Evolutionary conservation across 1,284 basidiomycete species (phyloP).

Genomic region (Vanrija sp.): DNA sequence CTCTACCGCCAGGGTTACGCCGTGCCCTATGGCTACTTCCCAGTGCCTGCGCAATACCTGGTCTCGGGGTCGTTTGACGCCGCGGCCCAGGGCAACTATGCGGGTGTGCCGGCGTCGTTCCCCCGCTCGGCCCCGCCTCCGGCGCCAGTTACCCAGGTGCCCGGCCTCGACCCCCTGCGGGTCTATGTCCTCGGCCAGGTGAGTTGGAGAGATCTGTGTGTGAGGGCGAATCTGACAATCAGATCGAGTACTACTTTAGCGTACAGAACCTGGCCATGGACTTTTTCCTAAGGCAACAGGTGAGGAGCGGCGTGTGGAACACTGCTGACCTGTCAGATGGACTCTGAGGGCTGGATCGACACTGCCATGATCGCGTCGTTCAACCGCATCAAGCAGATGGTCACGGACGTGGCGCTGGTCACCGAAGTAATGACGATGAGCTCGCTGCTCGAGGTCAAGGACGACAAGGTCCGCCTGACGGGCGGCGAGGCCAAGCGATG

Average conservation of each 20-base stretch:
- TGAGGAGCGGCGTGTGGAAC: constrained; percentile 41
- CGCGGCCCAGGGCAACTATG: neutral
- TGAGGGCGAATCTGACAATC: constrained; percentile 7
- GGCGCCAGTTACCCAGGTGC: constrained; percentile 57
- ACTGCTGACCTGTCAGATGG: constrained; percentile 64
- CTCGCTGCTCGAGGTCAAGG: constrained; percentile 66
- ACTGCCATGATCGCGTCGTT: constrained; percentile 77
- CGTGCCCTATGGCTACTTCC: constrained; percentile 29
- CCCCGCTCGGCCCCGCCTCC: constrained; percentile 44
- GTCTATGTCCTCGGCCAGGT: constrained; percentile 65
- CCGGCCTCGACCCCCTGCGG: constrained; percentile 60
- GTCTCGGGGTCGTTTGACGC: constrained; percentile 7
- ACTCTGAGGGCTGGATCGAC: constrained; percentile 79
- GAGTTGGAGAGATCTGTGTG: constrained; percentile 2
- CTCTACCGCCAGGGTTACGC: constrained; percentile 24
- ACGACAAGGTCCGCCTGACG: constrained; percentile 62
- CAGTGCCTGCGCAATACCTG: constrained; percentile 19
- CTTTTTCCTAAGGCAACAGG: constrained; percentile 70
- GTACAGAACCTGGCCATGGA: constrained; percentile 80
- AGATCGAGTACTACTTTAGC: constrained; percentile 85
- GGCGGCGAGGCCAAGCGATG: constrained; percentile 60
- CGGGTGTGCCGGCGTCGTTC: constrained; percentile 4
- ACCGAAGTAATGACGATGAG: constrained; percentile 67
- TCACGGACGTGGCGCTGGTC: constrained; percentile 63
- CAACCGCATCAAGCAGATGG: constrained; percentile 71